Percentiles rank a stretch among this genome's conserved stretches.
These are phyloP conservation scores for Ganoderma resinaceum DNA, from an alignment of 1,284 basidiomycete genomes.

Conservation along the genomic window DNA sequence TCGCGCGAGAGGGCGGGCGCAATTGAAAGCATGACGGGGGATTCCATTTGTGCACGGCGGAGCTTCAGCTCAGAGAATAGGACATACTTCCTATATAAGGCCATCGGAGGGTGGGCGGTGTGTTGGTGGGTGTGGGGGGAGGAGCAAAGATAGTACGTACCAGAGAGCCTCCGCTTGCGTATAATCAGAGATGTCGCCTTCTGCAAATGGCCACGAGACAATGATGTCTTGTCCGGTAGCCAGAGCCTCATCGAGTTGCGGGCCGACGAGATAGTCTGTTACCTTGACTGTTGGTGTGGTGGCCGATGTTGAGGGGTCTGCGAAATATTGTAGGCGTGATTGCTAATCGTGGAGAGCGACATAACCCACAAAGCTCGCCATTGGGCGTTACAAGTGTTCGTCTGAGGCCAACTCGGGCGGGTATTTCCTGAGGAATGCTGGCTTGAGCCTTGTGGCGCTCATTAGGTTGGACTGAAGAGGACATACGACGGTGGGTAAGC, in stretches of 20 bases:
- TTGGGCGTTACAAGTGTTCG: slow-evolving; percentile 39
- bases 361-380: slow-evolving; percentile 24
- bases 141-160: slow-evolving; percentile 52
- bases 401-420: slow-evolving; percentile 78
- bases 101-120: neutral
- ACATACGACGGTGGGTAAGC: slow-evolving; percentile 76
- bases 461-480: neutral
- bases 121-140: neutral
- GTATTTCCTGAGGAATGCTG: slow-evolving; percentile 58
- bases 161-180: slow-evolving; percentile 92
- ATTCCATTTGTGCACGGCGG: slow-evolving; percentile 87
- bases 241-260: slow-evolving; percentile 81
- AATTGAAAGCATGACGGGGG: slow-evolving; percentile 82
- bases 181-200: slow-evolving; percentile 83
- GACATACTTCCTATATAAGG: slow-evolving; percentile 77
- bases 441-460: slow-evolving; percentile 10
- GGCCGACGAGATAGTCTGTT: slow-evolving; percentile 87
- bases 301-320: slow-evolving; percentile 51
- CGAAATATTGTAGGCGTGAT: slow-evolving; percentile 31
- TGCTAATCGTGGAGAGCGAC: neutral
- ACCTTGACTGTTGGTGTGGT: slow-evolving; percentile 55
- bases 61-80: slow-evolving; percentile 82
- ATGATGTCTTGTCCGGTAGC: slow-evolving; percentile 74
- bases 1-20: slow-evolving; percentile 75
- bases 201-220: slow-evolving; percentile 86